These are phyloP conservation scores for Beverwykella pulmonaria DNA, from an alignment of 495 filamentous ascomycete genomes.

Conservation along the genomic window DNA sequence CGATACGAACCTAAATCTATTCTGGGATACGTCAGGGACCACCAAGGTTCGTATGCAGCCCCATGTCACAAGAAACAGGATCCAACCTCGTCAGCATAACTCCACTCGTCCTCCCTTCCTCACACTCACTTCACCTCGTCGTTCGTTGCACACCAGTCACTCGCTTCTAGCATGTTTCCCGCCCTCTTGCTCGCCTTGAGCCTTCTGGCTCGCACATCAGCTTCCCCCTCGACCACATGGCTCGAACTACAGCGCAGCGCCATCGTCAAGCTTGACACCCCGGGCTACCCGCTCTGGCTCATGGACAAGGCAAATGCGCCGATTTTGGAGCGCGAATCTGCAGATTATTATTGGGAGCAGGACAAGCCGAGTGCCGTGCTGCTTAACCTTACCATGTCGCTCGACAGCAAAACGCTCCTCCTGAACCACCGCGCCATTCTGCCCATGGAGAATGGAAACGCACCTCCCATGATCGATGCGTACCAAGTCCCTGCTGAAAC, in stretches of 20 bases:
- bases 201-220: too few species aligned
- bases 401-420: slow-evolving; percentile 25
- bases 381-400: slow-evolving; percentile 28
- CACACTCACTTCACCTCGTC: neutral
- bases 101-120: too few species aligned
- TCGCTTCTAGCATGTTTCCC: slow-evolving; percentile 13
- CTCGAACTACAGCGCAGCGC: neutral
- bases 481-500: slow-evolving; percentile 31
- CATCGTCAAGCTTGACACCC: slow-evolving; percentile 30
- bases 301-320: slow-evolving; percentile 30
- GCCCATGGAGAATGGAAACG: slow-evolving; percentile 1
- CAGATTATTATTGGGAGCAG: slow-evolving; percentile 4
- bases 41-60: too few species aligned
- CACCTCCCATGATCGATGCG: slow-evolving; percentile 18
- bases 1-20: too few species aligned
- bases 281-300: slow-evolving; percentile 24
- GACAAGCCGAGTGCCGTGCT: slow-evolving; percentile 22
- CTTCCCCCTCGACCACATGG: slow-evolving; percentile 18
- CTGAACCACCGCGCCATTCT: slow-evolving; percentile 26
- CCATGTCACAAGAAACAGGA: too few species aligned
- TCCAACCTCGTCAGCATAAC: too few species aligned
- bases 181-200: neutral
- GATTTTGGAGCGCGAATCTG: slow-evolving; percentile 5
- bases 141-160: neutral
- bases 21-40: too few species aligned